Base-by-base conservation (phyloP, 139 green algal species). In the Chlorella sp. region DNA sequence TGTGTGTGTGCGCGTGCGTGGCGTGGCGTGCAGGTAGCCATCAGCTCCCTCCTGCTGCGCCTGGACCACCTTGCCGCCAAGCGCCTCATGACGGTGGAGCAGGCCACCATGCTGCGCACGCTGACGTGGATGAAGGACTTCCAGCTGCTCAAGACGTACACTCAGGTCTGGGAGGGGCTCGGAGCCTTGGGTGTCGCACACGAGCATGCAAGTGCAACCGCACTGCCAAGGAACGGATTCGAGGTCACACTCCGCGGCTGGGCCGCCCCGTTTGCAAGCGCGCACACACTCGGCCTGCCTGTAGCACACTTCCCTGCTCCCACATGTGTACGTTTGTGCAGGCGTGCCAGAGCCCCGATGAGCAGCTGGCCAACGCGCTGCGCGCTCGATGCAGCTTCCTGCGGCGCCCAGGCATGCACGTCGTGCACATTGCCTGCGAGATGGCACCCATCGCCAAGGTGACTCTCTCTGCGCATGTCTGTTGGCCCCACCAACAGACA, bases 381-480 rank as follows among this genome's bases (percentile, higher is more conserved):
- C 31, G 73, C 26, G 62, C 60, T 0, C 80, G 75, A 26, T 81
- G 70, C 32, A 61, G 64, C 24, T 74, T 68, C 35, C 70, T 77
- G 31, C 61, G 71, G 36, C 69, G 76, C 3, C 76, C 84, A 33
- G 85, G 80, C 1, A 72, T 93, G 65, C 82, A 92, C 74, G 71
- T 98, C 17, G 81, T 92, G 24, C 95, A 99, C 85, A 79, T 99
- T 3, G 87, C 95, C 2, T 85, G 92, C 0, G 95, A 99, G 80
- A 98, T 98, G 95, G 93, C 95, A 34, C 95, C 95, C n/a, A 92
- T 99, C 59, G 92, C 92, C 5, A 99, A 99, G 91, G 90, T 90
- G 42, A 3, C 71, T n/a, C 14, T n/a, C n/a, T 66, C 6, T n/a
- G 5, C 60, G 27, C 27, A 66, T 30, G 10, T 30, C 5, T n/a